Conservation (phyloP, 2,329 filamentous ascomycete genomes). For the Trichoderma lentiforme region DNA sequence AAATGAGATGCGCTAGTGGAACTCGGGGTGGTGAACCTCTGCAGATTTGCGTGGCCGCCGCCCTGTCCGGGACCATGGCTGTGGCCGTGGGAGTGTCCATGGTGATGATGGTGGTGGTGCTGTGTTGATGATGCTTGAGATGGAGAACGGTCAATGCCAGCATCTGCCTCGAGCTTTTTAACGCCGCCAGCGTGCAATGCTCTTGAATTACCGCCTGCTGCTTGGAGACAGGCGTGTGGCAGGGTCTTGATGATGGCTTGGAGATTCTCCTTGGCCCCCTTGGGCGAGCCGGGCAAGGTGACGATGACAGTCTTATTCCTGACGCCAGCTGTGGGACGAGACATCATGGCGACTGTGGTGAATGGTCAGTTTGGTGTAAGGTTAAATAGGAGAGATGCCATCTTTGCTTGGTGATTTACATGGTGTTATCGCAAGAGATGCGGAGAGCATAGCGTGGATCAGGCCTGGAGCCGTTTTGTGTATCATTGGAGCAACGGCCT, state of each 20-base stretch:
- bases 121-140: conserved; percentile 31
- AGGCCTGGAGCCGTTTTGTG: conserved; percentile 85
- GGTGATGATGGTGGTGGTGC: conserved; percentile 47
- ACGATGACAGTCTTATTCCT: conserved; percentile 77
- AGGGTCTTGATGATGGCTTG: conserved; percentile 84
- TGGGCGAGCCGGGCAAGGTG: conserved; percentile 90
- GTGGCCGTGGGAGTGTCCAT: conserved; percentile 38
- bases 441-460: conserved; percentile 90
- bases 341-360: conserved; percentile 84
- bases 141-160: conserved; percentile 53
- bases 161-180: conserved; percentile 79
- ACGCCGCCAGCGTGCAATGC: conserved; percentile 75
- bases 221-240: conserved; percentile 91
- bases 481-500: conserved; percentile 76
- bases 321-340: conserved; percentile 85
- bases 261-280: conserved; percentile 91
- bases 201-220: conserved; percentile 78
- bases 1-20: conserved; percentile 52
- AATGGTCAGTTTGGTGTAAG: neutral
- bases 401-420: conserved; percentile 58
- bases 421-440: conserved; percentile 81
- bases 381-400: neutral
- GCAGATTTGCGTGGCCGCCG: conserved; percentile 54
- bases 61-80: conserved; percentile 48
- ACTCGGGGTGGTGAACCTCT: conserved; percentile 67